These are phyloP conservation scores for Parathielavia appendiculata DNA, from an alignment of 495 filamentous ascomycete genomes.

Conservation along the genomic window DNA sequence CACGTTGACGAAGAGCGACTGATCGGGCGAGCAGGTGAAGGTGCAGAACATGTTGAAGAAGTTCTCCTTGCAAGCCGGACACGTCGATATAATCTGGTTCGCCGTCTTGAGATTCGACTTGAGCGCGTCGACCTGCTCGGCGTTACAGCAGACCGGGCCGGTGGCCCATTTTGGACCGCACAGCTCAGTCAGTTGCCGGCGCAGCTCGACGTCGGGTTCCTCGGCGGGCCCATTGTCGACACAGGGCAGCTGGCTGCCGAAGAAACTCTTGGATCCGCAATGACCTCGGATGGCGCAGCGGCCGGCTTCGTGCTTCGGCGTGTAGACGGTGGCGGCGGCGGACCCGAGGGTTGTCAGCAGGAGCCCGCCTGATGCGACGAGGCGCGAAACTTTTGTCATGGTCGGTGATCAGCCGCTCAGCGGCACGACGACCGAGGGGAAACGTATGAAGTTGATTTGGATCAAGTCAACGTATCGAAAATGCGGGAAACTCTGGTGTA, in stretches of 20 bases:
- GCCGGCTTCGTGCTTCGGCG: slow-evolving; percentile 74
- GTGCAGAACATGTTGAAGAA: slow-evolving; percentile 98
- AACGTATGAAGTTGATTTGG: background rate
- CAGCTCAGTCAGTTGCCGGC: slow-evolving; percentile 72
- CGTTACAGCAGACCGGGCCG: slow-evolving; percentile 76
- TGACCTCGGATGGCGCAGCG: slow-evolving; percentile 87
- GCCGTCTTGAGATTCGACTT: slow-evolving; percentile 79
- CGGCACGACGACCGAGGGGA: slow-evolving; percentile 20
- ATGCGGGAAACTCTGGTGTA: background rate
- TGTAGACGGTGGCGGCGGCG: slow-evolving; percentile 35
- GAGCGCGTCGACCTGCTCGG: slow-evolving; percentile 77
- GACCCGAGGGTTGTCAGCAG: slow-evolving; percentile 33
- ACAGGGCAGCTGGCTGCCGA: slow-evolving; percentile 82
- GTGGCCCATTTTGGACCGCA: slow-evolving; percentile 83
- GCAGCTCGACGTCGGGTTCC: slow-evolving; percentile 60
- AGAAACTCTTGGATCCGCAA: slow-evolving; percentile 84
- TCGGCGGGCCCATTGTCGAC: slow-evolving; percentile 85
- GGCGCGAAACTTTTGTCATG: slow-evolving; percentile 31
- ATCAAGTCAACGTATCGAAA: background rate
- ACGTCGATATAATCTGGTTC: slow-evolving; percentile 80
- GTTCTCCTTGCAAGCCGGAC: slow-evolving; percentile 93
- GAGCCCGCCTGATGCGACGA: slow-evolving; percentile 35
- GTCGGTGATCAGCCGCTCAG: slow-evolving; percentile 24
- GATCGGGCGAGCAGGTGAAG: slow-evolving; percentile 94
- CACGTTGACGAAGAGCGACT: slow-evolving; percentile 92